A percentile compares a stretch with the other conserved stretches of the same genome.
phyloP scores from a whole-genome alignment of 2,329 filamentous ascomycete species.

The Neonectria hederae region DNA sequence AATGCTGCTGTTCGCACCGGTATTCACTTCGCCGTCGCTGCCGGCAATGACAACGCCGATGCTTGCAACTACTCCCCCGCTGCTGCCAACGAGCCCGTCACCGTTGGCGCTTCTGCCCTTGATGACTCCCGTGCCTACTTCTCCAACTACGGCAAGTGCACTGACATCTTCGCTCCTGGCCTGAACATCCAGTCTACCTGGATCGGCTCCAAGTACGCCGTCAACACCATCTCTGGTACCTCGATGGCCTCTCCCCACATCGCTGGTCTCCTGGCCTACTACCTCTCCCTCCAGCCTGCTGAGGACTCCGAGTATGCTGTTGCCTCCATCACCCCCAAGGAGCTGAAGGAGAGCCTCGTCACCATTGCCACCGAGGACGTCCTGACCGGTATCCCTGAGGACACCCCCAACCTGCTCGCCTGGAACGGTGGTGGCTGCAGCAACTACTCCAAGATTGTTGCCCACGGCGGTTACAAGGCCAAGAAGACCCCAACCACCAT shows the following conservation, averaged over 20 bases:
- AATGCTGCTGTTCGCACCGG: constrained; percentile 92
- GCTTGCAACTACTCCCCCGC: constrained; percentile 99
- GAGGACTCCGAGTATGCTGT: constrained; percentile 92
- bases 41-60: constrained; percentile 98
- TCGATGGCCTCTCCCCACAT: constrained; percentile 99
- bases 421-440: constrained; percentile 97
- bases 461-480: constrained; percentile 75
- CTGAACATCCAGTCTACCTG: constrained; percentile 98
- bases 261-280: constrained; percentile 95
- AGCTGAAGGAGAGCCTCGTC: constrained; percentile 92
- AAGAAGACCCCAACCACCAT: constrained; percentile 59
- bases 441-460: constrained; percentile 88
- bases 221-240: constrained; percentile 99
- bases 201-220: constrained; percentile 94
- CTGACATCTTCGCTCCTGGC: constrained; percentile 98
- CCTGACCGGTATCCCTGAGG: constrained; percentile 82
- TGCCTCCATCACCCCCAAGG: constrained; percentile 87
- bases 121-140: constrained; percentile 98
- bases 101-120: constrained; percentile 93
- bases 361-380: constrained; percentile 80
- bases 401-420: constrained; percentile 94
- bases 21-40: constrained; percentile 97
- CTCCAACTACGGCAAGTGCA: constrained; percentile 99
- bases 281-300: constrained; percentile 93
- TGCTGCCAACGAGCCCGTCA: constrained; percentile 89